These are phyloP conservation scores for Simmondsia chinensis DNA, from an alignment of 148 eudicot genomes.

Conservation along the genomic window DNA sequence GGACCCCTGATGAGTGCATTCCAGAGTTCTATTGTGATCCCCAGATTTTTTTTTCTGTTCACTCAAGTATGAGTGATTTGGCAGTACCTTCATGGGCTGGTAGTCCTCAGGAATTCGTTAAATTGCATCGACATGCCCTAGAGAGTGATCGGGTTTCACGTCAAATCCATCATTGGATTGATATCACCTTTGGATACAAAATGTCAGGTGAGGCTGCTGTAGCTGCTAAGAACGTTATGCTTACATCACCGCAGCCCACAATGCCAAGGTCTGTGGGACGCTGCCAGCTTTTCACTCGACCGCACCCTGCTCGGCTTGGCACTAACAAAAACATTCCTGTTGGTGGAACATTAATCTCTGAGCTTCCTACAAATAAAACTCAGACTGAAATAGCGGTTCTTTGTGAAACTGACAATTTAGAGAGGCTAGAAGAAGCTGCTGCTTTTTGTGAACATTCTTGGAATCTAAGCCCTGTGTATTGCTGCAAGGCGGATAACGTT, in stretches of 20 bases:
- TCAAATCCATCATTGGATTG: constrained; percentile 93
- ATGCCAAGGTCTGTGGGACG: constrained; percentile 67
- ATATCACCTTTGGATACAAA: constrained; percentile 90
- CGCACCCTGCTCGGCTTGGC: constrained; percentile 72
- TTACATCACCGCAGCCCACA: constrained; percentile 58
- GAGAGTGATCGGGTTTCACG: constrained; percentile 72
- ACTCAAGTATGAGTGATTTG: constrained; percentile 85
- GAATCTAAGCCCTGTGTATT: constrained; percentile 66
- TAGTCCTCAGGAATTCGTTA: constrained; percentile 69
- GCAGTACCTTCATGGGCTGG: constrained; percentile 87
- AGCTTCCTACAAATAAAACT: constrained; percentile 2
- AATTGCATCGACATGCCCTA: constrained; percentile 73
- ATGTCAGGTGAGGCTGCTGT: constrained; percentile 89
- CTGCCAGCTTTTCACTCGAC: constrained; percentile 76
- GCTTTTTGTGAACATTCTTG: constrained; percentile 71
- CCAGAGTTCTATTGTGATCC: constrained; percentile 95
- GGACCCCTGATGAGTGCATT: constrained; percentile 99
- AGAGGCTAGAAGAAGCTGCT: constrained; percentile 55
- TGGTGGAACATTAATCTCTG: constrained; percentile 3
- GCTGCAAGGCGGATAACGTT: constrained; percentile 12
- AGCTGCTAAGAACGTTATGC: constrained; percentile 91
- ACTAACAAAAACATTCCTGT: constrained; percentile 9
- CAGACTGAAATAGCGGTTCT: constrained; percentile 15
- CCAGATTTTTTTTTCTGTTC: constrained; percentile 58
- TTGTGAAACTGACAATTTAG: constrained; percentile 31